Evolutionary conservation across 2,329 filamentous ascomycete species (phyloP).

Genomic region (Alternaria brassicicola): DNA sequence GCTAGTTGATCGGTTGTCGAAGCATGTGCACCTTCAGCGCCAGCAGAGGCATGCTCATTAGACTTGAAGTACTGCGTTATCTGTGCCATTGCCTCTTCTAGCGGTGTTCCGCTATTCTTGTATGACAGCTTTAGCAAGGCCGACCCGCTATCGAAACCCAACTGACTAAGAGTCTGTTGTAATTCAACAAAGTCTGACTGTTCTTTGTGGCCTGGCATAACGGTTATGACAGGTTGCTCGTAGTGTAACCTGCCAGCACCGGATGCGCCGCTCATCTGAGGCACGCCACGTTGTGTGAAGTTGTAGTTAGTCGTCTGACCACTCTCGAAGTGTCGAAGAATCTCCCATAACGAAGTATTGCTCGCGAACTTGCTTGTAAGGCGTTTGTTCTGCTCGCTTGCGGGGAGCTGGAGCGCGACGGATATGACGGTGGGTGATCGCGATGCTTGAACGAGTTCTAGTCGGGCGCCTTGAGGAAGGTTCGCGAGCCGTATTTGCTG

Average conservation of each 20-base stretch:
- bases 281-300: slow-evolving; percentile 81
- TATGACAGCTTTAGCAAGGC: slow-evolving; percentile 80
- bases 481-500: slow-evolving; percentile 83
- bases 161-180: slow-evolving; percentile 84
- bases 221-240: slow-evolving; percentile 81
- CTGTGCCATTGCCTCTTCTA: slow-evolving; percentile 83
- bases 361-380: slow-evolving; percentile 86
- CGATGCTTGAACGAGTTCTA: slow-evolving; percentile 87
- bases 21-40: slow-evolving; percentile 39
- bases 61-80: slow-evolving; percentile 76
- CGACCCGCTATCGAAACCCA: slow-evolving; percentile 85
- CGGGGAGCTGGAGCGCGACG: slow-evolving; percentile 83
- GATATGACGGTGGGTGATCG: slow-evolving; percentile 84
- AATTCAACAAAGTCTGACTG: slow-evolving; percentile 78
- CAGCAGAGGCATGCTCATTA: slow-evolving; percentile 35
- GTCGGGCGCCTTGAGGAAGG: slow-evolving; percentile 82
- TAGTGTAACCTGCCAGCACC: slow-evolving; percentile 80
- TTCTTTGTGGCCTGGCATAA: slow-evolving; percentile 74
- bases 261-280: slow-evolving; percentile 62
- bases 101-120: slow-evolving; percentile 73
- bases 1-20: slow-evolving; percentile 35
- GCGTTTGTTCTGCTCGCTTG: slow-evolving; percentile 59
- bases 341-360: slow-evolving; percentile 85
- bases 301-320: slow-evolving; percentile 61
- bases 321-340: slow-evolving; percentile 89